Base-by-base conservation (phyloP, 495 filamentous ascomycete species). In the Corynascus novoguineensis region DNA sequence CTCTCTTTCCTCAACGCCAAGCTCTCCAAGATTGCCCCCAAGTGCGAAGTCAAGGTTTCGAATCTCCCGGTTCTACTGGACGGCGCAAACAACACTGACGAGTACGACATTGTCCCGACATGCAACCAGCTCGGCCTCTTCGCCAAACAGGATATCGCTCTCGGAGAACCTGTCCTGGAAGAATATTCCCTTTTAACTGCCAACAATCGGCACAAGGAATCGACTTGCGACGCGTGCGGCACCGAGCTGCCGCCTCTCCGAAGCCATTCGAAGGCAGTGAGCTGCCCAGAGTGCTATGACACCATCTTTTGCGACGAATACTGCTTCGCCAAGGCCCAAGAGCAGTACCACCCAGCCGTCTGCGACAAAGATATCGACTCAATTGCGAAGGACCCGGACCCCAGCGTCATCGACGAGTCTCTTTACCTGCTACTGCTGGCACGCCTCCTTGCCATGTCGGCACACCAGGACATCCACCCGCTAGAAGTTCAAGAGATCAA, bases 191-290 rank as follows among this genome's bases (percentile, higher is more conserved):
- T 93, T 9, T 73, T 96, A 1, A 92, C 90, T 5, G 90, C 89
- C 35, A 92, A 86, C 59, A 91, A 87, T 64, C 83, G 86, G 9
- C 81, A 88, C 9, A 86, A 91, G 66, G 89, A 90, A 49, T 80
- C 83, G 24, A 78, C 88, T 47, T 96, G 92, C 68, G 90, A 95
- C 67, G 88, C 87, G 47, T 97, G 91, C 73, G 92, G 88, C 51
- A 75, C 78, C 1, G 81, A 83, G n/a, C 78, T 95, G 1, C 89
- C 90, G 1, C 76, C 81, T 1, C 71, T 88, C 12, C 72, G 72
- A 0, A 60, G 58, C 19, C 54, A 74, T 4, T 68, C 69, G 10
- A 64, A 68, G 9, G 71, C 84, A 0, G 79, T 87, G 24, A 71
- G 75, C 34, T 96, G 91, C 67, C 77, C 81, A 17, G 83, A 86